Conservation (phyloP, 2,329 filamentous ascomycete species). For the Scleromitrula shiraiana region DNA sequence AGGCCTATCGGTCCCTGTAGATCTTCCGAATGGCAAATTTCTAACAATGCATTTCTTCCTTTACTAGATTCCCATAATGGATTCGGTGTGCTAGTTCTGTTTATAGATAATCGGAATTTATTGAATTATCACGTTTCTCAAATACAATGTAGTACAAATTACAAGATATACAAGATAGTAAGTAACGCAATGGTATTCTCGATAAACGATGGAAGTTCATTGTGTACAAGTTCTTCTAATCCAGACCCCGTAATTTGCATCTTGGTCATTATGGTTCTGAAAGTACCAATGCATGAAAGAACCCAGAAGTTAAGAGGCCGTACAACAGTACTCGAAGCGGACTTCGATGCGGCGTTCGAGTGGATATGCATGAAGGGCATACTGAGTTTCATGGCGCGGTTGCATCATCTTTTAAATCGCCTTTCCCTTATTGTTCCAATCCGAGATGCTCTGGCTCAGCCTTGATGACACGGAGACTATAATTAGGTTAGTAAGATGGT, state of each 20-base stretch:
- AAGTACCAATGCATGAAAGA: constrained; percentile 4
- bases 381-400: constrained; percentile 1
- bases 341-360: not conserved
- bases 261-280: constrained; percentile 3
- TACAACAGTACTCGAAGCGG: not conserved
- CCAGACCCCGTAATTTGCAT: not conserved
- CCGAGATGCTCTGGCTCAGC: constrained; percentile 27
- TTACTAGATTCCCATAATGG: too few species aligned
- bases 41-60: not conserved
- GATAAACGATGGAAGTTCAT: constrained; percentile 3
- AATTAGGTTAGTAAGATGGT: constrained; percentile 2
- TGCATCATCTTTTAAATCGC: not conserved
- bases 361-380: not conserved
- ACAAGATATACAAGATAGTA: too few species aligned
- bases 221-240: constrained; percentile 1
- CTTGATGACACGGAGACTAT: constrained; percentile 29
- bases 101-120: too few species aligned
- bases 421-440: constrained; percentile 9
- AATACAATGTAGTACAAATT: too few species aligned
- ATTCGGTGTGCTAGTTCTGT: too few species aligned
- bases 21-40: not conserved
- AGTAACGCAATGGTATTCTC: constrained; percentile 10
- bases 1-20: not conserved
- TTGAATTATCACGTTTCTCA: too few species aligned
- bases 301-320: not conserved